Conservation (phyloP, 2,329 filamentous ascomycete species). For the Xylariaceae sp. region DNA sequence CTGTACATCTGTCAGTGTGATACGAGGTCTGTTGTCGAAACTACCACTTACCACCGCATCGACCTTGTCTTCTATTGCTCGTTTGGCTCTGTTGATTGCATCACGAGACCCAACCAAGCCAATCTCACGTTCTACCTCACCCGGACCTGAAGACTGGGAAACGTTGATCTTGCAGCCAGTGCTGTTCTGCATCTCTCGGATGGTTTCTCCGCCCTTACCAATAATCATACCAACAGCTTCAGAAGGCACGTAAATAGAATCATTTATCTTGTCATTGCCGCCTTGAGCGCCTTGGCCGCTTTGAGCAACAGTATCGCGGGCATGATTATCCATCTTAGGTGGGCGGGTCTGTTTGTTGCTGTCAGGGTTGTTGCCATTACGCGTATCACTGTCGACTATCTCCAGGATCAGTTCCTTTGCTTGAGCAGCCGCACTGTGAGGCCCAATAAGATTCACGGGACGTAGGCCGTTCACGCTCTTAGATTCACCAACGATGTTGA, state of each 20-base stretch:
- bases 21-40: not conserved
- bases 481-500: conserved; percentile 92
- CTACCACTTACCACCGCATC: conserved; percentile 75
- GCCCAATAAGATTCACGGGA: conserved; percentile 88
- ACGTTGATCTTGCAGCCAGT: conserved; percentile 97
- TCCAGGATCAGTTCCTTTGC: conserved; percentile 91
- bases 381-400: conserved; percentile 90
- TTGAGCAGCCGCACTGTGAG: conserved; percentile 72
- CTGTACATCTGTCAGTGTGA: conserved; percentile 46
- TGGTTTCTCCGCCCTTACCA: conserved; percentile 91
- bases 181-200: conserved; percentile 87
- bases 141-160: conserved; percentile 76
- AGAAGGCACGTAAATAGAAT: conserved; percentile 84
- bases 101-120: conserved; percentile 79
- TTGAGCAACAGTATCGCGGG: too few relatives aligned
- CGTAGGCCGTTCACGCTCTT: conserved; percentile 90
- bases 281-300: conserved; percentile 48
- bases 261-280: conserved; percentile 72
- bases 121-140: conserved; percentile 84
- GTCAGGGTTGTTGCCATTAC: conserved; percentile 48
- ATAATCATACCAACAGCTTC: conserved; percentile 97
- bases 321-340: conserved; percentile 44
- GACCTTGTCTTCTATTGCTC: conserved; percentile 88
- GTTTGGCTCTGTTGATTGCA: conserved; percentile 80
- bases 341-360: conserved; percentile 45